Evolutionary conservation across 768 basidiomycete species (phyloP), one percentile per base, ranked within the genome.

Genomic region (Infundibulicybe gibba): DNA sequence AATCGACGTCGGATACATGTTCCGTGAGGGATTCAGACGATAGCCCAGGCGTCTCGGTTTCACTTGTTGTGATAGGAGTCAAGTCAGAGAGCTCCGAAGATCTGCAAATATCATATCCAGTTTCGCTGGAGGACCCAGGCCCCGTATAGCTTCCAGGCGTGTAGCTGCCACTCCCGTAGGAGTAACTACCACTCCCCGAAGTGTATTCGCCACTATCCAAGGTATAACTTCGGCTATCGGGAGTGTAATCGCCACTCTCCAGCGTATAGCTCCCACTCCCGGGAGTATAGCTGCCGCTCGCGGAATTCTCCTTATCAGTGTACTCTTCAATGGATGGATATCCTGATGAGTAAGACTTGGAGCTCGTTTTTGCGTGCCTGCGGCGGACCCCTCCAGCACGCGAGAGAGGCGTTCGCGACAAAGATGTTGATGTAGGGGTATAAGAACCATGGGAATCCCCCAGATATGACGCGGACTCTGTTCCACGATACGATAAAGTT

Each of bases 251-350:
- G 21, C 6, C 40, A 16, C 52, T 48, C 19, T 47, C 59, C 8
- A 58, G 44, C 2, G 64, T 63, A 38, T 63, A 59, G 16, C 54
- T 56, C 8, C 52, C 59, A 43, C 63, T 67, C 20, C 59, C 61
- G 15, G 57, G 56, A 15, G 60, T 61, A 48, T 61, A 61, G 33
- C 53, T 57, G 8, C 50, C 43, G 31, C 46, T 59, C 8, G 49
- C 54, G 5, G 59, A 61, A 52, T 84, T 82, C 61, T 83, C 84
- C 58, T 81, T 83, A 50, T 87, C 81, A 1, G 77, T 79, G 5
- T 59, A 61, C 10, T 66, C 67, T n/a, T 67, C 65, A 3, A 61
- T 62, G 43, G 35, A 4, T 3, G 62, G 56, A 45, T 69, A 67
- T 1, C 68, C 66, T 6, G 59, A 70, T 1, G 76, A 73, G 44